Evolutionary conservation across 306 rosid genomes (phyloP), one percentile per base, ranked within the genome.

Genomic region (Mimosa pudica): DNA sequence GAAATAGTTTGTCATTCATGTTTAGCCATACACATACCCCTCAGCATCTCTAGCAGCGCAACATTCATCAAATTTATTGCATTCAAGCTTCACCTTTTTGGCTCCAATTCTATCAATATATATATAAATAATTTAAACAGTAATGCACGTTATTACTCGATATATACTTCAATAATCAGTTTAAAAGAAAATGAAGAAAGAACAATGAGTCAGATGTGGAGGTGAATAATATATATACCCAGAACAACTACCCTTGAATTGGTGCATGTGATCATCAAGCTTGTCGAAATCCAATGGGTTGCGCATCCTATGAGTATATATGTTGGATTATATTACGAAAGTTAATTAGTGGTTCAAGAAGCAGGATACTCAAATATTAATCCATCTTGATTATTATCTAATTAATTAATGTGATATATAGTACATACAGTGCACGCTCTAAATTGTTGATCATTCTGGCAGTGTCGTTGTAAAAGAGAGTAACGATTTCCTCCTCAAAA

Each of bases 401-500:
- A 47, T 9, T 0, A 47, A 47, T 47, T 47, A 47, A 10, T 10
- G 55, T 12, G 55, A 51, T 9, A 5, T 48, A 48, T 47, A 47
- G 12, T 48, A 83, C 95, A 79, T 70, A 92, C 97, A 92, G 64
- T 68, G 89, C 80, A 24, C 83, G 90, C 60, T 90, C 97, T 73
- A 92, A 84, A 83, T 86, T 92, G 51, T 71, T 79, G 79, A 92
- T 61, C 46, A 88, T 79, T 81, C 96, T 82, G 11, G 85, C 86
- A 2, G 97, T 85, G 62, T 92, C 92, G 24, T 70, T 89, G 77
- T 88, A 92, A 82, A 89, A 92, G n/a, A 82, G 71, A 33, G 90
- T 89, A 52, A 86, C 97, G 76, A 89, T 84, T 81, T 92, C 97
- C 89, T 92, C 96, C 16, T 80, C 97, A 81, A 92, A 92, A 82